phyloP scores from a whole-genome alignment of 208 protist species.

The Strigomonas culicis region DNA sequence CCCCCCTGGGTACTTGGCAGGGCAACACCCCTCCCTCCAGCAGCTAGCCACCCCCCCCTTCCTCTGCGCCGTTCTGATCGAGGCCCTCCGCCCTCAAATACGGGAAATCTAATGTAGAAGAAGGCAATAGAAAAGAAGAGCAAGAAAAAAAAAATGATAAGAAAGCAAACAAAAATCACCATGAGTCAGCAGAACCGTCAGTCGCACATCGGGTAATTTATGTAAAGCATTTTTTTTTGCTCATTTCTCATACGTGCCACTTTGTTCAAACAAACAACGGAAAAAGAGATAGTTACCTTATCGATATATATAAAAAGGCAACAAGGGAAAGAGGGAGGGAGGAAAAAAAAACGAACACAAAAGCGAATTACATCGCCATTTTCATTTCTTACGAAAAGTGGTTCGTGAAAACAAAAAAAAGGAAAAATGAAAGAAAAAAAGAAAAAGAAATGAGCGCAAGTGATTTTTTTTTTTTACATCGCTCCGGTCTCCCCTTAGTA shows the following conservation, averaged over 20 bases:
- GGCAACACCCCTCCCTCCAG: too few species aligned
- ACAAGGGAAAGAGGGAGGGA: not conserved
- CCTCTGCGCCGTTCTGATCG: too few species aligned
- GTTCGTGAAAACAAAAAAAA: not conserved
- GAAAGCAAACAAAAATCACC: not conserved
- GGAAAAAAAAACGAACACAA: not conserved
- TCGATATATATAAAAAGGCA: not conserved
- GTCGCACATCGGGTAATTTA: too few species aligned
- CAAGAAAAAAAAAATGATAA: constrained; percentile 5
- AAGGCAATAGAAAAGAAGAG: not conserved
- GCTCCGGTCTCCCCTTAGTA: too few species aligned
- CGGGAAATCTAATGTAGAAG: not conserved
- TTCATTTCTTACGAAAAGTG: not conserved
- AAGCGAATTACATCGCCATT: not conserved
- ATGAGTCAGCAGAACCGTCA: too few species aligned
- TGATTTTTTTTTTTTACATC: too few species aligned
- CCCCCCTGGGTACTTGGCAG: too few species aligned
- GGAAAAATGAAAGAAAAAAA: not conserved
- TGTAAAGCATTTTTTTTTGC: not conserved
- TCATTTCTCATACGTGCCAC: not conserved
- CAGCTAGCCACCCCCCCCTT: too few species aligned
- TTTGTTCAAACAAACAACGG: not conserved
- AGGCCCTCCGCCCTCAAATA: too few species aligned
- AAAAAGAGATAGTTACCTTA: not conserved
- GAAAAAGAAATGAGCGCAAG: too few species aligned